Evolutionary conservation across 306 rosid species (phyloP).

Genomic region (Cucurbita argyrosperma): DNA sequence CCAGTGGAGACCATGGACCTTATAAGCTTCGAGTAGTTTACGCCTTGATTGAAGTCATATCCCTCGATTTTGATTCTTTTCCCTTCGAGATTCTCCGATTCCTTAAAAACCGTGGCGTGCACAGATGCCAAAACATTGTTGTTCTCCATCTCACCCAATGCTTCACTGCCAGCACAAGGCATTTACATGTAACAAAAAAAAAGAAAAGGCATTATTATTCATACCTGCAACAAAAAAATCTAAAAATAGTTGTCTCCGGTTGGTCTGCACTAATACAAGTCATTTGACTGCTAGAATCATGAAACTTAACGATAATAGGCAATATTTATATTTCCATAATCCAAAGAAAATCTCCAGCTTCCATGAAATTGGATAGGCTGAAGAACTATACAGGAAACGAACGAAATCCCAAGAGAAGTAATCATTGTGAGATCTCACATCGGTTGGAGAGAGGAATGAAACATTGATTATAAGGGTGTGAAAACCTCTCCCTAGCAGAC

Average conservation of each 20-base stretch:
- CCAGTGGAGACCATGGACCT: slow-evolving; percentile 55
- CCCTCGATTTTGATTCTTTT: slow-evolving; percentile 43
- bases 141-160: slow-evolving; percentile 15
- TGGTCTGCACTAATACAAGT: background rate
- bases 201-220: too few relatives aligned
- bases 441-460: too few relatives aligned
- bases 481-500: too few relatives aligned
- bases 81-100: slow-evolving; percentile 57
- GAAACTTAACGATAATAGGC: background rate
- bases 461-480: too few relatives aligned
- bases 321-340: background rate
- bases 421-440: too few relatives aligned
- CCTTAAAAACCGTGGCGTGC: slow-evolving; percentile 50
- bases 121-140: slow-evolving; percentile 12
- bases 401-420: background rate
- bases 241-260: background rate
- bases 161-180: background rate
- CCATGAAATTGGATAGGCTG: background rate
- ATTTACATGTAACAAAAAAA: background rate
- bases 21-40: slow-evolving; percentile 48
- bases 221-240: background rate
- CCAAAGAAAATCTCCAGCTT: background rate
- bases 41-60: slow-evolving; percentile 67
- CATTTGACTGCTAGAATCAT: background rate
- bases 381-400: background rate